Evolutionary conservation across 768 basidiomycete species (phyloP).

Genomic region (Leccinum sublutescens): DNA sequence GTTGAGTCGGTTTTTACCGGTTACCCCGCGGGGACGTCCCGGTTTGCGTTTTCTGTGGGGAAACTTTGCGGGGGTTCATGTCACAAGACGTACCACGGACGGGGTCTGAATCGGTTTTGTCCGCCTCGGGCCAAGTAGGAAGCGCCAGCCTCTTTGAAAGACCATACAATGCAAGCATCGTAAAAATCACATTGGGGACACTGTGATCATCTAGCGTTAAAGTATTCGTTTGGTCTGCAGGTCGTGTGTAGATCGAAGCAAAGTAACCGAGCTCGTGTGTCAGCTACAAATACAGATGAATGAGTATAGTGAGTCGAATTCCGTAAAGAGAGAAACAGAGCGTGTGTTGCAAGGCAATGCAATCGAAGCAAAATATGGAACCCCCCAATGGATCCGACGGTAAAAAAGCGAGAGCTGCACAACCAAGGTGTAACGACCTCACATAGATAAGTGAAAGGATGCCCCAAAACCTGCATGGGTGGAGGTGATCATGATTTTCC

Average conservation of each 20-base stretch:
- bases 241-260: slow-evolving; percentile 24
- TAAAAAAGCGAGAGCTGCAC: slow-evolving; percentile 6
- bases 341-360: not conserved
- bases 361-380: slow-evolving; percentile 10
- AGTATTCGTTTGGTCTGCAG: slow-evolving; percentile 7
- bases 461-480: not conserved
- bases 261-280: slow-evolving; percentile 9
- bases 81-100: not conserved
- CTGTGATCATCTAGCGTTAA: slow-evolving; percentile 5
- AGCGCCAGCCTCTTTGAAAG: not conserved
- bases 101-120: not conserved
- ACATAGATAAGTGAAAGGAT: slow-evolving; percentile 16
- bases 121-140: not conserved
- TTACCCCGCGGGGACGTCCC: not conserved
- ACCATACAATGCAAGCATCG: not conserved
- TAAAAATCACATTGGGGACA: not conserved
- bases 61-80: not conserved
- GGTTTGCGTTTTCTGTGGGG: not conserved
- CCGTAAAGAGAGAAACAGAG: not conserved
- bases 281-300: slow-evolving; percentile 25
- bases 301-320: slow-evolving; percentile 14
- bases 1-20: not conserved
- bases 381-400: slow-evolving; percentile 18
- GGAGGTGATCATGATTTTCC: slow-evolving; percentile 54
- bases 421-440: slow-evolving; percentile 10